Conservation (phyloP, 2,329 filamentous ascomycete species). For the Neofusicoccum kwambonambiense region DNA sequence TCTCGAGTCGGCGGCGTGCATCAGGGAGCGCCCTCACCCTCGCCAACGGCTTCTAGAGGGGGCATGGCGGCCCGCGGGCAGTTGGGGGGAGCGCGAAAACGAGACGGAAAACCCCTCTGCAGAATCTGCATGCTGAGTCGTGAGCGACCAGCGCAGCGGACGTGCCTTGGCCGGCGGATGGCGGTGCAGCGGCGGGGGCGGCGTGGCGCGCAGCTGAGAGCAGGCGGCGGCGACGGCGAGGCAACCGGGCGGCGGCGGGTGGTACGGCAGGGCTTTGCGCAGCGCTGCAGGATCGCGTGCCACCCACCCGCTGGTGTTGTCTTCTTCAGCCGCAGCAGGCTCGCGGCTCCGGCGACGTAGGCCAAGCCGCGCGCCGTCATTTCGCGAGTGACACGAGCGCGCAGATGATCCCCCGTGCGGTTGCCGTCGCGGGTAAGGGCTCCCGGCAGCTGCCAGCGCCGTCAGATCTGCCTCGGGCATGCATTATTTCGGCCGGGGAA, state of each 20-base stretch:
- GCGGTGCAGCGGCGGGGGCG: not conserved
- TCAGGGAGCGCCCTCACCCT: not conserved
- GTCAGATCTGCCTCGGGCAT: not conserved
- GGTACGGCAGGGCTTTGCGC: not conserved
- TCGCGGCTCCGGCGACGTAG: constrained; percentile 6
- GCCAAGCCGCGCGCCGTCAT: constrained; percentile 3
- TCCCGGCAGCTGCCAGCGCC: constrained; percentile 6
- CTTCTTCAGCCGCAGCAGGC: constrained; percentile 8
- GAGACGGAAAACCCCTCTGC: not conserved
- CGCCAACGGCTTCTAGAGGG: constrained; percentile 7
- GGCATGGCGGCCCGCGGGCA: constrained; percentile 1
- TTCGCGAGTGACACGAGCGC: constrained; percentile 12
- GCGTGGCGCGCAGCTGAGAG: not conserved
- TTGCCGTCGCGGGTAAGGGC: constrained; percentile 3
- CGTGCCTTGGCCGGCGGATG: not conserved
- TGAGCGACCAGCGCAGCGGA: not conserved
- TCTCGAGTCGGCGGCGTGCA: not conserved
- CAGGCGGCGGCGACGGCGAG: not conserved
- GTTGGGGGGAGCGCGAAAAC: not conserved
- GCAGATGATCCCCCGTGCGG: constrained; percentile 17
- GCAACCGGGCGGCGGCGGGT: not conserved
- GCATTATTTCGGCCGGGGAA: constrained; percentile 10
- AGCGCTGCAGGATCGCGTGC: constrained; percentile 8
- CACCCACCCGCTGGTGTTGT: not conserved
- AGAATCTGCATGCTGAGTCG: not conserved